Conservation (phyloP, 805 yeast genomes). For the Debaryomyces prosopidis region DNA sequence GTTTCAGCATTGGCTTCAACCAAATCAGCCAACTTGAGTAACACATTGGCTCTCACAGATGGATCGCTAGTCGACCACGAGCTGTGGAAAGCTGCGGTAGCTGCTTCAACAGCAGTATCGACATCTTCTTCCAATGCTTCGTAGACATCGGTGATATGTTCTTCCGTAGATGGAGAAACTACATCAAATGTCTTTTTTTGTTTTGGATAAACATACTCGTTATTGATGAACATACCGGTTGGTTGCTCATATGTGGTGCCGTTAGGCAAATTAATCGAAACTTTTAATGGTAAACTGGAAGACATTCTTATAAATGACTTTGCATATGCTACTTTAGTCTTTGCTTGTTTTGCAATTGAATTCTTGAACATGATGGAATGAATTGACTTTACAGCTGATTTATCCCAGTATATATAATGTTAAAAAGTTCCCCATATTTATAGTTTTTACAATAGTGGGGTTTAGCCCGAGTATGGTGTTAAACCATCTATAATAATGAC, state of each 20-base stretch:
- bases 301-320: slow-evolving; percentile 17
- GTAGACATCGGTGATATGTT: slow-evolving; percentile 64
- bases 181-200: slow-evolving; percentile 62
- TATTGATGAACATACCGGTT: slow-evolving; percentile 85
- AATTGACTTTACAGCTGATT: too few relatives aligned
- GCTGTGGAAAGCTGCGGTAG: slow-evolving; percentile 66
- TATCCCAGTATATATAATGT: neutral
- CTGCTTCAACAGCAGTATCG: slow-evolving; percentile 84
- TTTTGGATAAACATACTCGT: slow-evolving; percentile 66
- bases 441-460: neutral
- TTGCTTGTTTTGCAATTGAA: slow-evolving; percentile 5
- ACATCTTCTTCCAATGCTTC: slow-evolving; percentile 81
- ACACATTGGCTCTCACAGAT: slow-evolving; percentile 58
- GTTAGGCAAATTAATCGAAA: slow-evolving; percentile 62
- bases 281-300: slow-evolving; percentile 38
- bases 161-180: slow-evolving; percentile 69
- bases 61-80: slow-evolving; percentile 73
- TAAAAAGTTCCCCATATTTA: neutral
- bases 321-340: slow-evolving; percentile 3
- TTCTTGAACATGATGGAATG: slow-evolving; percentile 7
- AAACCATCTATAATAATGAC: too few relatives aligned
- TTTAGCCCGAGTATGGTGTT: neutral
- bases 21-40: slow-evolving; percentile 74
- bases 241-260: slow-evolving; percentile 77
- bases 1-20: slow-evolving; percentile 71